Percentiles rank a stretch among this genome's conserved stretches.
phyloP scores from a whole-genome alignment of 2,329 filamentous ascomycete species.

The Nectriaceae sp. region DNA sequence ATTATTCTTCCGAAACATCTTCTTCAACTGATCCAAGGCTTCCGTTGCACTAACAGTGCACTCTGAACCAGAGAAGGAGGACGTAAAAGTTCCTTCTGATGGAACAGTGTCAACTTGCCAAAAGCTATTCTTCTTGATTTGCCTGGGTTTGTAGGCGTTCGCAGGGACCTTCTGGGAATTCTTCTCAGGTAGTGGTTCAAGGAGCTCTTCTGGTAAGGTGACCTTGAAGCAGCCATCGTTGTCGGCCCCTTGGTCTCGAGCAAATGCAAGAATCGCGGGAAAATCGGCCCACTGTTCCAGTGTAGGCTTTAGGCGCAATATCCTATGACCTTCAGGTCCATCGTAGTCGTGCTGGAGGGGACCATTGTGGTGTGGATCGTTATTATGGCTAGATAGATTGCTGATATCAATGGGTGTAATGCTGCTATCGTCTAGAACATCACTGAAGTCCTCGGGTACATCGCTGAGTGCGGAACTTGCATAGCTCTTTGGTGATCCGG shows the following conservation, averaged over 20 bases:
- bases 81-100: conserved; percentile 35
- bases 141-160: conserved; percentile 39
- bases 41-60: conserved; percentile 26
- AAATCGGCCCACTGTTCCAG: conserved; percentile 39
- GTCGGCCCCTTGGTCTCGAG: conserved; percentile 32
- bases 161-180: conserved; percentile 30
- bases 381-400: too few relatives aligned
- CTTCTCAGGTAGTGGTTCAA: conserved; percentile 35
- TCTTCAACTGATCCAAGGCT: conserved; percentile 35
- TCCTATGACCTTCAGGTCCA: conserved; percentile 28
- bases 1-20: conserved; percentile 38
- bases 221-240: conserved; percentile 43
- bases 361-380: too few relatives aligned
- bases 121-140: conserved; percentile 36
- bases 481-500: conserved; percentile 11
- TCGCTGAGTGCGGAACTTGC: conserved; percentile 30
- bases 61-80: conserved; percentile 23
- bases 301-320: conserved; percentile 38
- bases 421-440: too few relatives aligned
- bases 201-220: conserved; percentile 33
- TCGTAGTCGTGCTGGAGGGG: conserved; percentile 36
- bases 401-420: too few relatives aligned
- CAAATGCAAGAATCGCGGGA: conserved; percentile 36
- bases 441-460: conserved; percentile 11
- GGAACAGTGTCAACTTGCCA: conserved; percentile 39